Base-by-base conservation (phyloP, 805 yeast genomes). In the Jamesozyma spencerorum region DNA sequence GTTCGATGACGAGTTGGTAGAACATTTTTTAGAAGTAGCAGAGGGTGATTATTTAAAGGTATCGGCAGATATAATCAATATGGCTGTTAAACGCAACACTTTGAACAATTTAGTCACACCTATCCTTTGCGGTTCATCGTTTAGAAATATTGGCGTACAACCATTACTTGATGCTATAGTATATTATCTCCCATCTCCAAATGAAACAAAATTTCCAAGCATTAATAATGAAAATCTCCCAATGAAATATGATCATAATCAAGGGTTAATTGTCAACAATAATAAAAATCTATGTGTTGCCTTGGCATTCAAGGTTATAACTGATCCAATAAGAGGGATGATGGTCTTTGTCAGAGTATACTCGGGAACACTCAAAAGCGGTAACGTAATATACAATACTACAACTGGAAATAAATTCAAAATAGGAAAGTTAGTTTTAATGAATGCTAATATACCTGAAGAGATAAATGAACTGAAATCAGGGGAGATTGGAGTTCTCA, bases 121-220 rank as follows among this genome's bases (percentile, higher is more conserved):
- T 0, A 84, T 92, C 0, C 63, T 88, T 29, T 87, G 97, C 61
- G 98, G 98, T 11, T 84, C 97, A 2, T 83, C 95, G 40, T 92
- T 90, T 63, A 74, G 71, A 49, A 90, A 90, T 58, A 83, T 90
- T 35, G 98, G 98, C 19, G 95, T 92, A 2, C 97, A 92, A 57
- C 96, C 97, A 1, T 65, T 92, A 37, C 63, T 92, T 62, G 97
- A 90, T 60, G 88, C 94, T 0, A 72, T 88, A 11, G 72, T 77
- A 1, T 72, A 74, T 40, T 92, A 74, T 51, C 64, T 92, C 14
- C 97, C 98, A 0, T 77, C 87, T 1, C 97, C 97, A 1, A 47
- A 72, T 2, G 87, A 87, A 46, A 68, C 71, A 1, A 56, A 57
- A 1, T 49, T 71, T 2, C 92, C 94, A 0, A 77, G 75, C 35